Evolutionary conservation across 371 early-diverging fungal genomes (phyloP), one percentile per base, ranked within the genome.

Genomic region (Rhizopus stolonifer): DNA sequence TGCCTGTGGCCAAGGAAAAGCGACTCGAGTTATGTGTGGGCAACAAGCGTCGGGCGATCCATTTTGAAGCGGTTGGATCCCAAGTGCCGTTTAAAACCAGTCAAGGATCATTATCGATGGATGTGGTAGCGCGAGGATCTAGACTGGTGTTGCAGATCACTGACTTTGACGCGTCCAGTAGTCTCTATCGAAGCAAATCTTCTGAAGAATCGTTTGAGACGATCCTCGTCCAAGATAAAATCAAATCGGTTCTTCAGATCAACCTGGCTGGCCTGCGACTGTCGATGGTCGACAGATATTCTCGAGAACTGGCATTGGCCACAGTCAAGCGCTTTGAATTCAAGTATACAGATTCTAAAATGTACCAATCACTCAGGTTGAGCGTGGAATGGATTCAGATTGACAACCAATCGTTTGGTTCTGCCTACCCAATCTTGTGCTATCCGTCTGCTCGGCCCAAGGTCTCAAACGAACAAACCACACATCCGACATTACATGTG

Each of bases 21-120:
- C 64, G 77, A 2, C 59, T 96, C 17, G 80, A 86, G 11, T 42
- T 96, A 18, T 65, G 69, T 22, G 86, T 91, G 3, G 83, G 82
- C 36, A 88, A 86, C 15, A 66, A 70, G 8, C 84, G 86, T 33
- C 82, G 94, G 10, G 75, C 80, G 10, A 81, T 96, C 50, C 90
- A 92, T 36, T 64, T 95, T 34, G 85, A 90, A 58, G 95, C 95
- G 49, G 92, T 98, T 53, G 99, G 97, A 18, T 81, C 87, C 36
- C 85, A 90, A 48, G 68, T 86, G 21, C 95, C 94, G 9, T 88
- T 96, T 66, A 82, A 83, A 43, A 90, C 87, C n/a, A 39, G 45
- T 13, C 38, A 34, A 6, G 56, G 57, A 2, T 51, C 89, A 47
- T 64, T 94, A 49, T 74, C 91, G 1, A 88, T 97, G 29, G 91